These are phyloP conservation scores for Tuber magnatum DNA, from an alignment of 495 filamentous ascomycete species.

Conservation along the genomic window DNA sequence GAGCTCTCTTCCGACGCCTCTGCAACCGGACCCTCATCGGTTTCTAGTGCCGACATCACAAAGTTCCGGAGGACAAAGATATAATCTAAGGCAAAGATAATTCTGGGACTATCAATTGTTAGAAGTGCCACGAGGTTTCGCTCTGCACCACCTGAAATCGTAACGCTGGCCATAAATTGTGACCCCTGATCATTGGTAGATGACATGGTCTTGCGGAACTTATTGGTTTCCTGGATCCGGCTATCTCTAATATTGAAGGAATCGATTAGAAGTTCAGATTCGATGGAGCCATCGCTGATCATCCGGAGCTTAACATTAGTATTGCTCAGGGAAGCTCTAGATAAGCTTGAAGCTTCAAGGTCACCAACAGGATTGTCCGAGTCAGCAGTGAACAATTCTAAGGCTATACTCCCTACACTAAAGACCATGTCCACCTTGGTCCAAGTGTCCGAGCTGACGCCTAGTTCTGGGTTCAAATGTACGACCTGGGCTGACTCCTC, in stretches of 20 bases:
- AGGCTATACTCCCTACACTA: conserved; percentile 73
- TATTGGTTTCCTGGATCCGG: conserved; percentile 75
- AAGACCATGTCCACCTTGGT: conserved; percentile 91
- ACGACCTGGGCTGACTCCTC: conserved; percentile 45
- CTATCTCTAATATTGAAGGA: conserved; percentile 93
- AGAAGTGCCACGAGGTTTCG: conserved; percentile 80
- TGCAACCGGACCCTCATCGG: conserved; percentile 36
- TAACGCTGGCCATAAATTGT: conserved; percentile 95
- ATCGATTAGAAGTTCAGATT: conserved; percentile 87
- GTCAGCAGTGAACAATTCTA: conserved; percentile 76
- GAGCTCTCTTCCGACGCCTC: conserved; percentile 25
- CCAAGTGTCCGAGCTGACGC: conserved; percentile 62
- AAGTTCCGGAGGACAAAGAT: conserved; percentile 83
- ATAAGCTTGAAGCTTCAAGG: conserved; percentile 73
- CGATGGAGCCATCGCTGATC: conserved; percentile 83
- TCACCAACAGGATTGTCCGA: conserved; percentile 68
- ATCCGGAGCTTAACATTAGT: conserved; percentile 89
- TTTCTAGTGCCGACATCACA: conserved; percentile 45
- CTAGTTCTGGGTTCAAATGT: conserved; percentile 59
- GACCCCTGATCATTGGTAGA: conserved; percentile 86
- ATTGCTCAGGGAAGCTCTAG: conserved; percentile 86
- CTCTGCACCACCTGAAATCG: conserved; percentile 79
- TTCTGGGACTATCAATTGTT: conserved; percentile 88
- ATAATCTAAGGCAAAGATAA: conserved; percentile 94
- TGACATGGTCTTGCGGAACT: conserved; percentile 97